Evolutionary conservation across 2,329 filamentous ascomycete species (phyloP), one percentile per base, ranked within the genome.

Genomic region (Aschersonia sp.): DNA sequence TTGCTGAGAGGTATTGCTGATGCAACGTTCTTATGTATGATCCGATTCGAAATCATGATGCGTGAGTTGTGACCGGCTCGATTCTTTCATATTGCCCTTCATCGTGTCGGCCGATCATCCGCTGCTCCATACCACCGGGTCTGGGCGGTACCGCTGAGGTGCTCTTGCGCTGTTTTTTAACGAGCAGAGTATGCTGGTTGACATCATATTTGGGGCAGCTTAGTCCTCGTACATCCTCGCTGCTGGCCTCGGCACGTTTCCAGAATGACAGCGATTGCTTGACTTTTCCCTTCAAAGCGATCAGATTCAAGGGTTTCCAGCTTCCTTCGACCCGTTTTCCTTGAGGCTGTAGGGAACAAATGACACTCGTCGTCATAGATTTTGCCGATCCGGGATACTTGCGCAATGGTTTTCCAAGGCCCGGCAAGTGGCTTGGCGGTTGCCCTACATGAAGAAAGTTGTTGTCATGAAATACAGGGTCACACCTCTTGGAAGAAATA

Each of bases 191-290:
- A 20, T 20, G 20, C 20, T 20, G 20, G 20, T 20, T 20, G 20
- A 20, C 20, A 20, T 20, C 20, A 20, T 20, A 20, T 20, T 20
- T 20, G 20, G 20, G 20, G 20, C 20, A 38, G 35, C 35, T 7
- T 38, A 7, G 35, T 38, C 7, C 35, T 7, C 12, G 35, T 7
- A 38, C 6, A 12, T 38, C 6, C 35, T 12, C 7, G 35, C 35
- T 12, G 12, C 7, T 38, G 7, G 35, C 35, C 35, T 38, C 12
- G 35, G 6, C 7, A 38, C 35, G 7, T 38, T 38, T 7, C 35
- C 35, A 38, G 35, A 42, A 42, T 28, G 47, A 49, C n/a, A 49
- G 40, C 5, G 49, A 51, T 12, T 51, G 35, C 28, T 45, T 43
- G 30, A 51, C 10, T 29, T 45, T 51, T 44, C 42, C 32, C 46